phyloP scores from a whole-genome alignment of 2,329 filamentous ascomycete genomes.

The Calonectria naviculata region DNA sequence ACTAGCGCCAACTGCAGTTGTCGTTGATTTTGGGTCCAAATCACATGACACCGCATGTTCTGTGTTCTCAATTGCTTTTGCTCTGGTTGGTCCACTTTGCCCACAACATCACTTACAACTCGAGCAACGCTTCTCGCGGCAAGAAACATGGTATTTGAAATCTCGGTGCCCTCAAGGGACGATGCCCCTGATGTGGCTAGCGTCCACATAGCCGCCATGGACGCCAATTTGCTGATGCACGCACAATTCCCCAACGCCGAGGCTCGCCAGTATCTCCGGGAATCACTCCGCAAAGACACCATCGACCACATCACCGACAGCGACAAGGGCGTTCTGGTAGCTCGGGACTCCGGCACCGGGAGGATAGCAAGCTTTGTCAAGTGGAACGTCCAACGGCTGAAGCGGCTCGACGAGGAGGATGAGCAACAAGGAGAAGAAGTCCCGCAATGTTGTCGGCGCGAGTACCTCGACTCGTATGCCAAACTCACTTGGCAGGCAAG shows the following conservation, averaged over 20 bases:
- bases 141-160: conserved; percentile 42
- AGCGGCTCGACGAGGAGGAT: conserved; percentile 24
- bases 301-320: conserved; percentile 40
- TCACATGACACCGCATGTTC: conserved; percentile 22
- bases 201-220: conserved; percentile 53
- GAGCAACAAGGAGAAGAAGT: conserved; percentile 39
- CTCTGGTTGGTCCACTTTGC: conserved; percentile 29
- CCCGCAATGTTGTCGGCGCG: conserved; percentile 41
- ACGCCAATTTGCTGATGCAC: conserved; percentile 51
- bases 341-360: conserved; percentile 42
- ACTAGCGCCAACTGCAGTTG: not conserved
- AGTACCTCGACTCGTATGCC: conserved; percentile 49
- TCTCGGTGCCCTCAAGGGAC: conserved; percentile 37
- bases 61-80: conserved; percentile 16
- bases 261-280: conserved; percentile 42
- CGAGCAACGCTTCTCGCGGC: not conserved
- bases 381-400: conserved; percentile 46
- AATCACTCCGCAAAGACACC: conserved; percentile 46
- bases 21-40: not conserved
- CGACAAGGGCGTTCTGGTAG: conserved; percentile 47
- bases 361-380: conserved; percentile 48
- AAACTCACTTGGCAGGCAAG: conserved; percentile 45
- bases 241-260: conserved; percentile 51
- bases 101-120: conserved; percentile 14
- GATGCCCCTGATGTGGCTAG: conserved; percentile 39